Evolutionary conservation across 2,329 filamentous ascomycete genomes (phyloP), one percentile per base, ranked within the genome.

Genomic region (Dichotomopilus funicola): DNA sequence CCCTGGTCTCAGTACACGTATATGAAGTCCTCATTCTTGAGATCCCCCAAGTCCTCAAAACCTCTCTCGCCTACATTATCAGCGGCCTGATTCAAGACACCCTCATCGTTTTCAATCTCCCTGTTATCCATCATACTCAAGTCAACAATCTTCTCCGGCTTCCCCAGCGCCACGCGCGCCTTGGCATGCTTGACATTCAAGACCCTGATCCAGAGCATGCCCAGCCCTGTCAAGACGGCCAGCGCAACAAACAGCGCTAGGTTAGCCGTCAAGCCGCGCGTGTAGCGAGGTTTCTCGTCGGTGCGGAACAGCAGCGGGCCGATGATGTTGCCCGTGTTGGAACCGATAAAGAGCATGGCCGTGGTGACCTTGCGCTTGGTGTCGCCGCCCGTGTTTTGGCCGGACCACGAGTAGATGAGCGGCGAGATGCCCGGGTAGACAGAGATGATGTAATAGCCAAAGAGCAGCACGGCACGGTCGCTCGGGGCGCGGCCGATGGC

Each of bases 321-420:
- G 27, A 87, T 72, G 38, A 87, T 81, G 61, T 88, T 88, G 5
- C 85, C 85, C 1, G 78, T 78, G 51, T 79, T 85, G 56, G 83
- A 79, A 4, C 83, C 82, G 47, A 88, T 76, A 62, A 88, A 85
- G 1, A 88, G 72, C 6, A 86, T 73, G 10, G 78, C 83, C 0
- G 83, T 86, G 0, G 80, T 85, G 8, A 80, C 78, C 64, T 87
- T 87, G 59, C 82, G 81, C 35, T 55, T 88, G 0, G 85, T 88
- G 64, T 88, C 83, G 1, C 85, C 85, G 0, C 80, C 85, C 0
- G 85, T 85, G 60, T 86, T 85, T 58, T 82, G 79, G 1, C 78
- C 74, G 1, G 78, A 80, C 80, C 80, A 84, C 0, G 79, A 78
- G 60, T 81, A 84, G 42, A 85, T 79, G 35, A 85, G 68, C 0